Evolutionary conservation across 345 rosid genomes (phyloP).

Genomic region (Bretschneidera sinensis): DNA sequence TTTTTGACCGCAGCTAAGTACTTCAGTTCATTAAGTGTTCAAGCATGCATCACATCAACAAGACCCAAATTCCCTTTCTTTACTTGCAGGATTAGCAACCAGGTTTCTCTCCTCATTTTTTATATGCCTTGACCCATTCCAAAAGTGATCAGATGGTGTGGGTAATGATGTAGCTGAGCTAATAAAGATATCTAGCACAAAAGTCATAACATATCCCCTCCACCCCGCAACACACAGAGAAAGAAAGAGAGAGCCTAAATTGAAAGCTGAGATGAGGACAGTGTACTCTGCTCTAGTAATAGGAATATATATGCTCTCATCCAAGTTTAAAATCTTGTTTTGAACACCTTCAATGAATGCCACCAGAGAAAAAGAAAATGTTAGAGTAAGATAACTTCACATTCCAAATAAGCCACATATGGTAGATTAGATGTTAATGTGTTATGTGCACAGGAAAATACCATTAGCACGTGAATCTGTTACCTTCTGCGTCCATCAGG

Average conservation of each 20-base stretch:
- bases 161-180: too few species aligned
- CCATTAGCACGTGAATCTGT: too few species aligned
- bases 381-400: neutral
- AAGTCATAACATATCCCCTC: neutral
- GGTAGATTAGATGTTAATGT: neutral
- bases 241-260: constrained; percentile 35
- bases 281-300: constrained; percentile 74
- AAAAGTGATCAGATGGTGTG: neutral
- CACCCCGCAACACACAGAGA: constrained; percentile 7
- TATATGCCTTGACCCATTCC: neutral
- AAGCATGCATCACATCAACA: too few species aligned
- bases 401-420: neutral
- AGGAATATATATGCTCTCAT: constrained; percentile 80
- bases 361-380: constrained; percentile 14
- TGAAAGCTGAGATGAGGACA: constrained; percentile 69
- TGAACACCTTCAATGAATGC: constrained; percentile 59
- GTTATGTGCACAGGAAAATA: too few species aligned
- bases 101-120: neutral
- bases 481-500: too few species aligned
- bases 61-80: too few species aligned
- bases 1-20: too few species aligned
- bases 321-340: constrained; percentile 69
- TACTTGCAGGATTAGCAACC: neutral
- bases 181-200: neutral
- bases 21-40: too few species aligned